These are phyloP conservation scores for Candida germanica DNA, from an alignment of 805 yeast genomes.

Conservation along the genomic window DNA sequence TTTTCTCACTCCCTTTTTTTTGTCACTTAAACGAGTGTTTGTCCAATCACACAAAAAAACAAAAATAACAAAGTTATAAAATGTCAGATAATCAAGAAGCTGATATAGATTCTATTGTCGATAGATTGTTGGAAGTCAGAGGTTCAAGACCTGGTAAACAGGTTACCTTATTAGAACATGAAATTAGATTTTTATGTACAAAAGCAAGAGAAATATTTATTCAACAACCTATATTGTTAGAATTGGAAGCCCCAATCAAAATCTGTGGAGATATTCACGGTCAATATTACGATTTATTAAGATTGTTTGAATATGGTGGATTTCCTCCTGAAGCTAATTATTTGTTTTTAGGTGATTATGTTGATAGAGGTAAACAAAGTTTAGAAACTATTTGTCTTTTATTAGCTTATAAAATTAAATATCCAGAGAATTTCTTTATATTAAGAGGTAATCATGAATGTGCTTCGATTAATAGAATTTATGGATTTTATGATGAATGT, in stretches of 20 bases:
- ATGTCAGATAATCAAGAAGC: constrained; percentile 55
- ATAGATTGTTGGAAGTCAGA: constrained; percentile 93
- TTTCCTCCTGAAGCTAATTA: constrained; percentile 99
- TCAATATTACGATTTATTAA: constrained; percentile 91
- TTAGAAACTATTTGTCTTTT: constrained; percentile 92
- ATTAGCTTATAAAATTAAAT: constrained; percentile 94
- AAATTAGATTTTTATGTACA: constrained; percentile 92
- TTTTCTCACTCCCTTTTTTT: no score
- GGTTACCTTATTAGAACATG: constrained; percentile 89
- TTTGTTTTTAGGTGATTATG: constrained; percentile 93
- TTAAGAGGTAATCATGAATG: constrained; percentile 98
- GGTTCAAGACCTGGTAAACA: constrained; percentile 98
- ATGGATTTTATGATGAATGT: constrained; percentile 98
- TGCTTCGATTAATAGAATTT: constrained; percentile 95
- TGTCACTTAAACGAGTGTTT: no score
- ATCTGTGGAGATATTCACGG: constrained; percentile 99
- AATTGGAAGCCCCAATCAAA: constrained; percentile 95
- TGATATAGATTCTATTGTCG: constrained; percentile 95
- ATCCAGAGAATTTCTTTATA: constrained; percentile 96
- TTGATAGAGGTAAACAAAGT: constrained; percentile 97
- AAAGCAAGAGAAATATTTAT: constrained; percentile 97
- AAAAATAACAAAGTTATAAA: background rate
- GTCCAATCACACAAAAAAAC: background rate
- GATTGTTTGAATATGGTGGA: constrained; percentile 97
- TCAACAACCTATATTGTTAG: constrained; percentile 93